phyloP scores from a whole-genome alignment of 176 grass and related monocot species.

The Zoysia japonica region DNA sequence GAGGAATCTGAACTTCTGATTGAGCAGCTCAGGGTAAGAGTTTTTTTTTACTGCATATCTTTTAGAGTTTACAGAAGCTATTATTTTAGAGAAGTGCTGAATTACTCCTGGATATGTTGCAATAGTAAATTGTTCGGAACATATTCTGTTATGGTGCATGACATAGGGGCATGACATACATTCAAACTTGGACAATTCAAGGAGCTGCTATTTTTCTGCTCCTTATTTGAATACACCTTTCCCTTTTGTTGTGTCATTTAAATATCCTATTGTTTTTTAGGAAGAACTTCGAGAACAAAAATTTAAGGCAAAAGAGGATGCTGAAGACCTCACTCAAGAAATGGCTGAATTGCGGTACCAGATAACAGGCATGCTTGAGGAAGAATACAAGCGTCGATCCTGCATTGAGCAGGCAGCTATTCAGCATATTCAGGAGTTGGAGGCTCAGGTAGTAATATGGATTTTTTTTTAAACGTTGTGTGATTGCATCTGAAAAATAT shows the following conservation, averaged over 20 bases:
- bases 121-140: constrained; percentile 17
- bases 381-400: constrained; percentile 93
- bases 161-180: not conserved
- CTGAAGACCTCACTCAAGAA: constrained; percentile 98
- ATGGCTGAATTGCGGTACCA: constrained; percentile 98
- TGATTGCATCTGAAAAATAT: constrained; percentile 10
- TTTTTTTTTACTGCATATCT: constrained; percentile 29
- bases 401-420: constrained; percentile 96
- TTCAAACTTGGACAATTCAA: constrained; percentile 10
- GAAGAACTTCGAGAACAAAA: constrained; percentile 92
- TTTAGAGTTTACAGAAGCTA: not conserved
- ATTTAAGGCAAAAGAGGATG: constrained; percentile 90
- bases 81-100: constrained; percentile 5
- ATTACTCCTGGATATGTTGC: not conserved
- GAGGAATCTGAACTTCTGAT: constrained; percentile 73
- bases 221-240: constrained; percentile 6
- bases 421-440: constrained; percentile 86
- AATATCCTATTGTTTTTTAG: constrained; percentile 49
- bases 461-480: not conserved
- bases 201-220: not conserved
- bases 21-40: constrained; percentile 78
- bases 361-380: constrained; percentile 93
- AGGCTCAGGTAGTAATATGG: constrained; percentile 66
- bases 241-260: constrained; percentile 8
- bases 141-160: not conserved